A percentile compares a stretch with the other conserved stretches of the same genome.
Evolutionary conservation across 106 monocot genomes (phyloP).

Genomic region (Dioscorea dumetorum): DNA sequence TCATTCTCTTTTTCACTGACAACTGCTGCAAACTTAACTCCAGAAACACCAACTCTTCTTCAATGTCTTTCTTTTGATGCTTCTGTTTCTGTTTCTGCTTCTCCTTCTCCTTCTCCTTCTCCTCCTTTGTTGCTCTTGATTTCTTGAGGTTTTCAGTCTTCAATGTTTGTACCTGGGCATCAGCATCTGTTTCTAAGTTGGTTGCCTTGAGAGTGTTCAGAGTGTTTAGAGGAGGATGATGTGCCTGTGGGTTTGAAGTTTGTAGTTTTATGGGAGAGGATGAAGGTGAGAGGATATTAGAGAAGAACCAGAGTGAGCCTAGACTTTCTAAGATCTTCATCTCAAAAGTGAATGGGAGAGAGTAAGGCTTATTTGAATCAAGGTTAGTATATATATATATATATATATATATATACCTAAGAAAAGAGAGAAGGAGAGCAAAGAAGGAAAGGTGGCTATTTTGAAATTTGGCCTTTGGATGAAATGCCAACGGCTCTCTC

Average conservation of each 20-base stretch:
- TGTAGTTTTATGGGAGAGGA: not conserved
- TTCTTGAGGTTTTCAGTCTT: not conserved
- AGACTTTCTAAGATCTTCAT: conserved; percentile 5
- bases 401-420: no score
- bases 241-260: no score
- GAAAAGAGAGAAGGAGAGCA: not conserved
- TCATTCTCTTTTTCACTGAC: not conserved
- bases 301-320: conserved; percentile 50
- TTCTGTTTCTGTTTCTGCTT: not conserved
- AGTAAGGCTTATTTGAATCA: no score
- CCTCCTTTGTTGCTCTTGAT: not conserved
- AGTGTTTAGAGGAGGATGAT: no score
- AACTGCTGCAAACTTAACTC: not conserved
- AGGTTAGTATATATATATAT: not conserved
- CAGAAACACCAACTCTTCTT: not conserved
- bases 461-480: not conserved
- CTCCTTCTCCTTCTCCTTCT: not conserved
- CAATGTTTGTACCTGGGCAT: not conserved
- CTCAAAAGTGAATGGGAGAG: no score
- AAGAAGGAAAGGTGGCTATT: not conserved
- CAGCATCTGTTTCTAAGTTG: not conserved
- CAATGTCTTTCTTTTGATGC: not conserved
- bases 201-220: no score
- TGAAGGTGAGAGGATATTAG: conserved; percentile 18
- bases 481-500: not conserved